Conservation (phyloP, 257 asterid species). For the Eustoma russellianum region DNA sequence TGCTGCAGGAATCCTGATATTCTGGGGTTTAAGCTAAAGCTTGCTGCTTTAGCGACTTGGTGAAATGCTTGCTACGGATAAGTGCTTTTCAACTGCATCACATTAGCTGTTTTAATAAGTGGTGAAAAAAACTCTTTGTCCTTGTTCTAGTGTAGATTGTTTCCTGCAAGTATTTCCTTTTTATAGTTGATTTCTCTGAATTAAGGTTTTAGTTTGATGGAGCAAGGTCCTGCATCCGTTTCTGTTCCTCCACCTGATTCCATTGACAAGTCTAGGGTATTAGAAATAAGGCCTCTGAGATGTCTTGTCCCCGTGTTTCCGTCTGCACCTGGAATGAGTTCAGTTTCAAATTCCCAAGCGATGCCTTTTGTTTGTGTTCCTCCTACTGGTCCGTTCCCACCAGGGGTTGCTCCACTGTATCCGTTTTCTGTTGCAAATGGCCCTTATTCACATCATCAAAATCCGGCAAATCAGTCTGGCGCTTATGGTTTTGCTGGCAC, state of each 20-base stretch:
- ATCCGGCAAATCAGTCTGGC: conserved; percentile 20
- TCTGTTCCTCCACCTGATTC: conserved; percentile 34
- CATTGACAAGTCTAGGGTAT: conserved; percentile 71
- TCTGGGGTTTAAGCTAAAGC: conserved; percentile 10
- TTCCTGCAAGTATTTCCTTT: conserved; percentile 1
- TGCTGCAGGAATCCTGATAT: conserved; percentile 30
- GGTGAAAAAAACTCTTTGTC: too few species aligned
- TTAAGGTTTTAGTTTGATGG: conserved; percentile 37
- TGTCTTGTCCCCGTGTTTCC: conserved; percentile 76
- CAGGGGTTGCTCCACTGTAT: conserved; percentile 80
- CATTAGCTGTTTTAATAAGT: too few species aligned
- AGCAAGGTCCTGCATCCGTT: conserved; percentile 44
- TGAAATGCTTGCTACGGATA: conserved; percentile 5
- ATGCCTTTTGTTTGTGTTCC: conserved; percentile 83
- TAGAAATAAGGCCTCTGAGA: conserved; percentile 70
- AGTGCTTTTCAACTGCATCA: conserved; percentile 1
- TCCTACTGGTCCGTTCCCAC: conserved; percentile 88
- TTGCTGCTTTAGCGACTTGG: conserved; percentile 9
- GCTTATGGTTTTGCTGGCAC: conserved; percentile 24
- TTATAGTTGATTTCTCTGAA: conserved; percentile 13
- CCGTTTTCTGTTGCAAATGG: conserved; percentile 44
- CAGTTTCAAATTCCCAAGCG: conserved; percentile 47
- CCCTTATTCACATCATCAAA: conserved; percentile 18
- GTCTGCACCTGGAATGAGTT: conserved; percentile 38
- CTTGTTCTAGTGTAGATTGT: conserved; percentile 1